Base-by-base conservation (phyloP, 768 basidiomycete species). In the Holtermanniella nyarrowii region DNA sequence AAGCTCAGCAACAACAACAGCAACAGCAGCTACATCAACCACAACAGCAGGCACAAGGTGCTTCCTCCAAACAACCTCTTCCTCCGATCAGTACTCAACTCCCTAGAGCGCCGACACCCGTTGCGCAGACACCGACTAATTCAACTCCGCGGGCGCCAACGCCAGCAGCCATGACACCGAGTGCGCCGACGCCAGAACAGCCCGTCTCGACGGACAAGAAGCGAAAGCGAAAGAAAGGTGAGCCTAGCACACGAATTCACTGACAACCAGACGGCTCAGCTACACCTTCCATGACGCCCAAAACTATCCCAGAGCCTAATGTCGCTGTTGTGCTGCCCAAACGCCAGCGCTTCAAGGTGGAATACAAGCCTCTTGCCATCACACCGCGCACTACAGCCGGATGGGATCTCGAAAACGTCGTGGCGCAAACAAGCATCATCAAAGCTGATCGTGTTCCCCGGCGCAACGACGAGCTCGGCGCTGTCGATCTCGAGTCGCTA, bases 401-500 rank as follows among this genome's bases (percentile, higher is more conserved):
- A 25, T 81, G 88, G 58, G 85, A 93, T 71, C 65, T 89, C 26
- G 77, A 81, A 44, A 59, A 73, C 11, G 72, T 93, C 50, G 80
- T 85, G 47, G 74, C 76, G 12, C 86, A 88, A 59, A 76, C 79
- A 49, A 64, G 76, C 16, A 68, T 75, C 26, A 39, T 71, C n/a
- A 75, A 78, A 43, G 74, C 77, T 48, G 59, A 59, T 5, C 79
- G 84, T 42, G 76, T 79, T 4, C 69, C 84, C 61, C 78, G 85
- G 52, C 80, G 83, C 46, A 78, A 87, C 56, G 82, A 83, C 65
- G 88, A 91, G 48, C 88, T 90, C 82, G 89, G 88, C 20, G 77
- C 76, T 5, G 80, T 93, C 46, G 91, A 97, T 61, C 82, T 96
- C 52, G 90, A 95, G 64, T 82, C 82, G n/a, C 77, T 99, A 46